Conservation (phyloP, 805 yeast species). For the Hagleromyces aurorensis region DNA sequence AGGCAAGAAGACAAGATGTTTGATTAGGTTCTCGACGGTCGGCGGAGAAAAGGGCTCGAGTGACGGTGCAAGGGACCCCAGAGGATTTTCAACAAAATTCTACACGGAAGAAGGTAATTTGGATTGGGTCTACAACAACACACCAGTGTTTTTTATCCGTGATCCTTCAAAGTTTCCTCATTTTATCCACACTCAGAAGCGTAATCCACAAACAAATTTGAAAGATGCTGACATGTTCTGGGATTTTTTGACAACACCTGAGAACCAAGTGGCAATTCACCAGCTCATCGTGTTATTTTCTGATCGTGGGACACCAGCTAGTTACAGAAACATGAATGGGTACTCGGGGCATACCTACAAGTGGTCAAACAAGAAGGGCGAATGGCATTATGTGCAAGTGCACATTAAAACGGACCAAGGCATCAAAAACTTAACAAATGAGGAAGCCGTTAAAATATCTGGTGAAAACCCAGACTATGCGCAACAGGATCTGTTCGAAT, state of each 20-base stretch:
- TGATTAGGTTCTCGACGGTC: conserved; percentile 67
- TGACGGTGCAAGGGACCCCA: conserved; percentile 61
- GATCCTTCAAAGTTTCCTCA: conserved; percentile 58
- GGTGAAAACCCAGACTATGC: conserved; percentile 80
- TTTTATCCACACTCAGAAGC: conserved; percentile 63
- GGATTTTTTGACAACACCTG: conserved; percentile 60
- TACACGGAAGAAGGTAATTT: conserved; percentile 61
- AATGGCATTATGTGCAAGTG: conserved; percentile 49
- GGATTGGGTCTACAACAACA: conserved; percentile 70
- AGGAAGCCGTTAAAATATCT: conserved; percentile 58
- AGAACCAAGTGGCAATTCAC: conserved; percentile 69
- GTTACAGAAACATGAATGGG: conserved; percentile 52
- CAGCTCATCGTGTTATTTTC: conserved; percentile 56
- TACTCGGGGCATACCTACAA: conserved; percentile 62
- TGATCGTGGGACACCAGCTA: conserved; percentile 55
- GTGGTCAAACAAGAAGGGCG: conserved; percentile 48
- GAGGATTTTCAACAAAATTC: conserved; percentile 60
- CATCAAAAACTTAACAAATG: conserved; percentile 43
- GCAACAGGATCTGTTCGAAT: conserved; percentile 69
- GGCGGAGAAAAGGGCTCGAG: conserved; percentile 65
- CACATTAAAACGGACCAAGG: conserved; percentile 51
- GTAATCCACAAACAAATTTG: conserved; percentile 62
- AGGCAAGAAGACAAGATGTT: conserved; percentile 72
- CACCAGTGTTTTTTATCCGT: conserved; percentile 58
- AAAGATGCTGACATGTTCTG: conserved; percentile 78